These are phyloP conservation scores for Primulina huaijiensis DNA, from an alignment of 257 asterid genomes.

Conservation along the genomic window DNA sequence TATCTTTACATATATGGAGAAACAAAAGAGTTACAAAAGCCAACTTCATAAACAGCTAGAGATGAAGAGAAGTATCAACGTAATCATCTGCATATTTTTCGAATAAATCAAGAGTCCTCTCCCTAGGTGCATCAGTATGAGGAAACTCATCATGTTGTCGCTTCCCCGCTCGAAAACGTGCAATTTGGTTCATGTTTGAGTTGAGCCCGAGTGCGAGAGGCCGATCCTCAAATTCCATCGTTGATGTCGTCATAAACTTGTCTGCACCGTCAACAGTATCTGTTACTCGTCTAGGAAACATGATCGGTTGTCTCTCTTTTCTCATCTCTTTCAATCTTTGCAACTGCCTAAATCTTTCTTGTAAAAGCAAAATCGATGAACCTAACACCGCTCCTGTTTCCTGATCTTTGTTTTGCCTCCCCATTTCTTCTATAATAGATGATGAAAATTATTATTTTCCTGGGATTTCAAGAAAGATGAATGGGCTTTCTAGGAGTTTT, in stretches of 20 bases:
- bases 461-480: too few relatives aligned
- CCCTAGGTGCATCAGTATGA: not conserved
- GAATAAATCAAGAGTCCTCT: not conserved
- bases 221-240: not conserved
- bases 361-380: conserved; percentile 42
- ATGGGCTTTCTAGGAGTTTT: too few relatives aligned
- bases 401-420: conserved; percentile 31
- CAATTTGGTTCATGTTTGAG: not conserved
- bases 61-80: conserved; percentile 5
- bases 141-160: not conserved
- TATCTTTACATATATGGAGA: too few relatives aligned
- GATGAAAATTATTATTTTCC: too few relatives aligned
- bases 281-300: too few relatives aligned
- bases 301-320: conserved; percentile 31
- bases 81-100: not conserved
- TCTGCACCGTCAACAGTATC: too few relatives aligned
- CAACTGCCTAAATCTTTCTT: conserved; percentile 45
- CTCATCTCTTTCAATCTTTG: conserved; percentile 47
- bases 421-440: conserved; percentile 23
- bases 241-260: not conserved
- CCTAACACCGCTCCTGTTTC: conserved; percentile 25
- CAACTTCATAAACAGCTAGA: not conserved
- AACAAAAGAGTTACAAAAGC: too few relatives aligned
- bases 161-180: not conserved
- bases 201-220: not conserved